Conservation (phyloP, 495 filamentous ascomycete genomes). For the Aspergillus haitiensis region DNA sequence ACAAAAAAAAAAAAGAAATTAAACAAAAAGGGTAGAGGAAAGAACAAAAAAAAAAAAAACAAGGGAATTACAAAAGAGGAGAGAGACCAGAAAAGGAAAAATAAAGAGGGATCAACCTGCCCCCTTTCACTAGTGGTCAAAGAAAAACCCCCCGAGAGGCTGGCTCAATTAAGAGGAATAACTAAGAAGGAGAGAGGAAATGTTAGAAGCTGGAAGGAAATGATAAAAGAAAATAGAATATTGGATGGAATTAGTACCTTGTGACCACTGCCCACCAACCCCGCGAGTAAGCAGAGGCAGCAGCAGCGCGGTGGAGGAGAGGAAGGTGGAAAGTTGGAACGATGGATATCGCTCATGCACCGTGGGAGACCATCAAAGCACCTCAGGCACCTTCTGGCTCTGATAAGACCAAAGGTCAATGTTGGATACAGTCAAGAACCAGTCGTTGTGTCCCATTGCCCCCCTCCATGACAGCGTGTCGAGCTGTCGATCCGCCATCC, state of each 20-base stretch:
- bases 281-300: constrained; percentile 4
- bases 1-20: not conserved
- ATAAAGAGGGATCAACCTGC: constrained; percentile 19
- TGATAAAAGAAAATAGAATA: constrained; percentile 6
- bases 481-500: constrained; percentile 22
- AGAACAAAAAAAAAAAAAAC: constrained; percentile 5
- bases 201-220: constrained; percentile 10
- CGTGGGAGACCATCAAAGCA: constrained; percentile 16
- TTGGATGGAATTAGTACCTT: constrained; percentile 1
- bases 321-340: not conserved
- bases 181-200: constrained; percentile 10
- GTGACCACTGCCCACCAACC: constrained; percentile 8
- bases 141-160: constrained; percentile 1
- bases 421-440: constrained; percentile 2
- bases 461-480: constrained; percentile 24
- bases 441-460: constrained; percentile 7
- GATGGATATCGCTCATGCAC: constrained; percentile 10
- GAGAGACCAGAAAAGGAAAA: constrained; percentile 2
- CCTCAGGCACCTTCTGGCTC: constrained; percentile 18
- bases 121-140: constrained; percentile 3
- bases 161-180: constrained; percentile 14
- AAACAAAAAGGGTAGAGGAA: not conserved
- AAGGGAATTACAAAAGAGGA: not conserved
- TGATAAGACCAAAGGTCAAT: constrained; percentile 13
- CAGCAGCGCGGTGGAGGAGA: no score